A percentile compares a stretch with the other conserved stretches of the same genome.
Conservation (phyloP, 441 rosid genomes). For the Arabidopsis lyrata region DNA sequence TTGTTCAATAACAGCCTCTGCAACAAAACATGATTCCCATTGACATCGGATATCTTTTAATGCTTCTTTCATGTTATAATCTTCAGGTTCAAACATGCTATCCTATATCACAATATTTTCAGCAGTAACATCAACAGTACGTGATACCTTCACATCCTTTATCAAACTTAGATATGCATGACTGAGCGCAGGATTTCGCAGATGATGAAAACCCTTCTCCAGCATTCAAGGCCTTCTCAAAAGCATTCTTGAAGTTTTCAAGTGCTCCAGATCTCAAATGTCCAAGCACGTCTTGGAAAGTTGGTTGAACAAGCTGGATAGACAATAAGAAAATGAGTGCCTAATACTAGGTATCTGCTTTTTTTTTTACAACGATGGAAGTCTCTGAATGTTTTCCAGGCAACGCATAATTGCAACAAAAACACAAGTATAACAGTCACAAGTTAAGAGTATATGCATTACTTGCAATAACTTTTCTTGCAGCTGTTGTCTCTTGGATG, state of each 20-base stretch:
- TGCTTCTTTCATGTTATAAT: slow-evolving; percentile 15
- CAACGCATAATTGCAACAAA: slow-evolving; percentile 14
- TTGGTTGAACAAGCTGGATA: slow-evolving; percentile 85
- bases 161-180: slow-evolving; percentile 65
- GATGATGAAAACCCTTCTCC: slow-evolving; percentile 79
- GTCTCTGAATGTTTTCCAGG: too few relatives aligned
- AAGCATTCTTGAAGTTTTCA: slow-evolving; percentile 69
- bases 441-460: slow-evolving; percentile 43
- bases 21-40: slow-evolving; percentile 36
- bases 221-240: slow-evolving; percentile 75
- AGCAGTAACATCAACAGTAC: slow-evolving; percentile 18
- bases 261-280: slow-evolving; percentile 75
- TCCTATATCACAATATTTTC: slow-evolving; percentile 11
- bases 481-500: slow-evolving; percentile 82
- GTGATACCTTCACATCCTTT: slow-evolving; percentile 71
- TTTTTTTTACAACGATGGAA: not conserved
- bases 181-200: slow-evolving; percentile 57
- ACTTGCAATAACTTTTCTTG: slow-evolving; percentile 92
- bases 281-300: slow-evolving; percentile 76
- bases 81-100: slow-evolving; percentile 29
- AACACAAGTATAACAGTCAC: slow-evolving; percentile 18
- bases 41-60: slow-evolving; percentile 6
- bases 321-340: slow-evolving; percentile 39
- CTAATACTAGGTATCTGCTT: slow-evolving; percentile 8
- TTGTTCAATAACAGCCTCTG: slow-evolving; percentile 86